These are phyloP conservation scores for Russula emetica DNA, from an alignment of 768 basidiomycete genomes.

Conservation along the genomic window DNA sequence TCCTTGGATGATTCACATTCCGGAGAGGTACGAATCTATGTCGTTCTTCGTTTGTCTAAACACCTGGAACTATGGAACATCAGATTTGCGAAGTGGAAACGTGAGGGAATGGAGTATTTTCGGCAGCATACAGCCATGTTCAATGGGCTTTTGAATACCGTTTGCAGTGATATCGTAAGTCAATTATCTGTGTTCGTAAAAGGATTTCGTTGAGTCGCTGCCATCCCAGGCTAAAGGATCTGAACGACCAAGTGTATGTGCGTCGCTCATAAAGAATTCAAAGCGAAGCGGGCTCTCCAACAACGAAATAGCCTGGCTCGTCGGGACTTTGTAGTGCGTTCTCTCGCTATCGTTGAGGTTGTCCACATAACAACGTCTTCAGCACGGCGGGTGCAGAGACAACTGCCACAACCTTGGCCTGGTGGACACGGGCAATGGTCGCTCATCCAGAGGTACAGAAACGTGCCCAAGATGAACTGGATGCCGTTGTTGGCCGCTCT, in stretches of 20 bases:
- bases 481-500: constrained; percentile 9
- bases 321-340: constrained; percentile 21
- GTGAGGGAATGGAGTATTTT: constrained; percentile 23
- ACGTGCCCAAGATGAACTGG: constrained; percentile 17
- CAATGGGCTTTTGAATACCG: constrained; percentile 18
- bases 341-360: not conserved
- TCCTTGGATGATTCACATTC: constrained; percentile 27
- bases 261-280: constrained; percentile 14
- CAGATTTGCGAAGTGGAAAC: constrained; percentile 30
- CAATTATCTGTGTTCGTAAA: too few species aligned
- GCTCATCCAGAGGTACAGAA: constrained; percentile 20
- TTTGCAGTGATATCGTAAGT: constrained; percentile 19
- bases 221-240: constrained; percentile 8
- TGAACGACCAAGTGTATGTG: constrained; percentile 11
- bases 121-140: constrained; percentile 16
- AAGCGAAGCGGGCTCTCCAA: constrained; percentile 15
- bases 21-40: constrained; percentile 9
- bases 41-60: too few species aligned
- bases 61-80: not conserved
- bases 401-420: constrained; percentile 10
- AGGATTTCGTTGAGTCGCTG: not conserved
- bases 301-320: constrained; percentile 24
- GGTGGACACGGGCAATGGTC: constrained; percentile 26
- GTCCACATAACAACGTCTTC: not conserved
- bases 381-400: constrained; percentile 12